Evolutionary conservation across 1,139 yeast genomes (phyloP), one percentile per base, ranked within the genome.

Genomic region (Kluyveromyces marxianus): DNA sequence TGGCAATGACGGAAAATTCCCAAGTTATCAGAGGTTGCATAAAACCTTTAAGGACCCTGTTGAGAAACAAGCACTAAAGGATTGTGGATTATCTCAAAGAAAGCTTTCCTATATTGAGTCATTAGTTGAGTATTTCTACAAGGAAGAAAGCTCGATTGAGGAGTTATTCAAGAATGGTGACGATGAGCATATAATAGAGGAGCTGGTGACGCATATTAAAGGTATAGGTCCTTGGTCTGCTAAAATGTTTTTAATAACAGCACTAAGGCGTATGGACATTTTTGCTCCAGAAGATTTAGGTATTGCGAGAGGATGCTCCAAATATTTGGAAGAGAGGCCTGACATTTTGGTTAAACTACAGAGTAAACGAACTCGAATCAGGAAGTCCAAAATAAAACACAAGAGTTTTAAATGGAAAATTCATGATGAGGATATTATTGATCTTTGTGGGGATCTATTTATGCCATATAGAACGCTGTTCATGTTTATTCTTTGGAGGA

Each of bases 141-240:
- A 69, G 21, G 62, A 54, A 39, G 68, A 73, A 14, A 66, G 64
- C 2, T 67, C 81, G 24, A 60, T 77, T 0, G 62, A 68, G n/a
- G 67, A 67, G 3, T 68, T 77, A 52, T 76, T 73, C 54, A 48
- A 54, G 8, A 55, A 44, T 6, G 54, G 57, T 1, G 63, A 63
- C 10, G 70, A 72, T 44, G 70, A 69, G 3, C 83, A 73, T 31
- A 69, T 86, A 3, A 69, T 77, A 1, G 75, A 74, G 25, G 77
- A 74, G 47, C 64, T 88, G 45, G 78, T 79, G 1, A 56, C 58
- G 35, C 63, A 69, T 37, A 68, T 88, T 46, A 85, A 87, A 58
- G 97, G 97, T 0, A 76, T 89, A 32, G 97, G 97, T 0, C 76
- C 79, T 1, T 89, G 97, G 97, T 80, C 90, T 7, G 94, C 95